Base-by-base conservation (phyloP, 2,329 filamentous ascomycete genomes). In the Colletotrichum lupini region DNA sequence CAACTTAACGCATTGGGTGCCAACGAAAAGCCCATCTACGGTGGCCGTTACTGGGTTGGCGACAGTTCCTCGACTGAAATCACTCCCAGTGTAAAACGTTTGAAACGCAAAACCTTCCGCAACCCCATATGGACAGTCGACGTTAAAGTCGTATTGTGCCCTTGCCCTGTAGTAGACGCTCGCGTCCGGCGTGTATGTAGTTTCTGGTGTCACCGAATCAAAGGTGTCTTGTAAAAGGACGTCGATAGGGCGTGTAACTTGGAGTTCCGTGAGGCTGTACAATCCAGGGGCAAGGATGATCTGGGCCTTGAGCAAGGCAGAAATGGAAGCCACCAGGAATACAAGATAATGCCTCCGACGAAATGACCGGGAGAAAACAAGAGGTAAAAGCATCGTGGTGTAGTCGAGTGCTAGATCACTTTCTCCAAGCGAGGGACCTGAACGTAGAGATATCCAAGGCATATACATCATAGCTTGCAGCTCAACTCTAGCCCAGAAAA, bases 401-500 rank as follows among this genome's bases (percentile, higher is more conserved):
- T 67, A 67, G 30, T 68, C 68, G 24, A 72, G 57, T 4, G 35
- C 28, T 28, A 57, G 42, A 5, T 52, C 64, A 14, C 30, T 22
- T 35, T 55, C 62, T 16, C 37, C 57, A 6, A 62, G 22, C 6
- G 35, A 19, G 19, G 37, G 37, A 0, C 37, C 49, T 7, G 46
- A 49, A 4, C 58, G 68, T 37, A 56, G 53, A 3, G 68, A 64
- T 11, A 68, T 58, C 64, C 68, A 72, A 3, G 68, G 68, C 64
- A 63, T 68, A 28, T 68, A 63, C 24, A 59, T 46, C 57, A 68
- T 68, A 26, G 68, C 52, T 16, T 72, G 68, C 1, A 68, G 28
- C 19, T 72, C 64, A 8, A 72, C 68, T 16, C 68, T 67, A 4
- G 68, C 49, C 68, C 68, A 72, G 11, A 62, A 24, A 4, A 68